Base-by-base conservation (phyloP, 805 yeast genomes). In the Babjeviella inositovora region DNA sequence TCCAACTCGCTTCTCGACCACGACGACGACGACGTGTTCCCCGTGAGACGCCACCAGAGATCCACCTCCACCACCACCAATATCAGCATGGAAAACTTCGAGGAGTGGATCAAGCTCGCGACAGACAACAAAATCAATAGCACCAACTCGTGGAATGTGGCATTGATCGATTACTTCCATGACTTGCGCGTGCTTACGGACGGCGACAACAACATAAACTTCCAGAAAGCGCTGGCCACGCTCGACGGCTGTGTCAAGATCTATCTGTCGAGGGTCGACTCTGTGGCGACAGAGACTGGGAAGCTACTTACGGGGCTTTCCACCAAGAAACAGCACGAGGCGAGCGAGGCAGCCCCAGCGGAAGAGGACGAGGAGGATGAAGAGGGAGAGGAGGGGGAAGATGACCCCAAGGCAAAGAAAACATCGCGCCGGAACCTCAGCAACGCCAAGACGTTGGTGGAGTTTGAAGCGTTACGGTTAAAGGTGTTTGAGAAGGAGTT, bases 261-360 rank as follows among this genome's bases (percentile, higher is more conserved):
- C 17, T 55, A 61, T 27, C 47, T 54, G 19, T 57, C 61, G 26
- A 36, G 69, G 28, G 61, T 62, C 8, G 70, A 62, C 31, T 53
- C 62, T 4, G 33, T 43, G 11, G 42, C 39, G 1, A 31, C 24
- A 27, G 44, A 25, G 38, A 42, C 37, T 24, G 46, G 41, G 32
- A 52, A 49, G 25, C 39, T 62, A 23, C 47, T 84, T 17, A 75
- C 79, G 45, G 93, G 93, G 4, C 47, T 80, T 26, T 70, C 84
- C 3, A 51, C 58, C 5, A 50, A 57, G 21, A 48, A 47, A 13
- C 32, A 32, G 8, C 32, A 28, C 10, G 36, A 33, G 10, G 31
- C 24, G 11, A 26, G 34, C 19, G 35, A 32, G 15, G 23, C 24
- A 4, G 27, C 27, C 5, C 15, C 21, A 7, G 23, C 22, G 7